Percentiles rank a stretch among this genome's conserved stretches.
phyloP scores from a whole-genome alignment of 164 flowering plant genomes.

The Dillenia turbinata region DNA sequence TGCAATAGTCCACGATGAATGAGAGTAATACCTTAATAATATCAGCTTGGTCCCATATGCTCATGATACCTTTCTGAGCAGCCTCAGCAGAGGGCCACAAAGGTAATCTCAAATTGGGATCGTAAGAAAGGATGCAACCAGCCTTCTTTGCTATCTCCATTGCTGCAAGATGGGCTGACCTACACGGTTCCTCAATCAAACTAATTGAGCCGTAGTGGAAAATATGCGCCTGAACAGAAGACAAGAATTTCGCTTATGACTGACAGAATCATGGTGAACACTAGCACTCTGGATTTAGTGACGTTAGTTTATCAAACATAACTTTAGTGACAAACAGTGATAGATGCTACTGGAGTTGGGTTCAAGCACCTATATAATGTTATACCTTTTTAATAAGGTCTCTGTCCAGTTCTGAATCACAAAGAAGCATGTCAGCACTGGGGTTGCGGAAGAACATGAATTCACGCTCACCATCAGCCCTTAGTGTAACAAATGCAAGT shows the following conservation, averaged over 20 bases:
- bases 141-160: slow-evolving; percentile 55
- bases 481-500: slow-evolving; percentile 64
- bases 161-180: slow-evolving; percentile 66
- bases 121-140: slow-evolving; percentile 68
- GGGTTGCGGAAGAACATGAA: slow-evolving; percentile 80
- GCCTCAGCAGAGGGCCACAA: slow-evolving; percentile 78
- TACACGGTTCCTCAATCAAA: slow-evolving; percentile 75
- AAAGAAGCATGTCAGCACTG: slow-evolving; percentile 80
- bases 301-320: too few relatives aligned
- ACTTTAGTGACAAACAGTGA: too few relatives aligned
- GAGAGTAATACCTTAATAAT: slow-evolving; percentile 50
- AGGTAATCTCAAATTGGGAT: slow-evolving; percentile 70
- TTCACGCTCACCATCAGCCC: slow-evolving; percentile 79
- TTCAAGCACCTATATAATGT: too few relatives aligned
- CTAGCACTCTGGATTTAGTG: too few relatives aligned
- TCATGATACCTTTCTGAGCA: slow-evolving; percentile 61
- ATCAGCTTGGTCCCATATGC: slow-evolving; percentile 75
- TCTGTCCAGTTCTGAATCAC: slow-evolving; percentile 59
- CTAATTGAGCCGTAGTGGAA: slow-evolving; percentile 84
- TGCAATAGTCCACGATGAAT: not conserved
- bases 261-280: too few relatives aligned
- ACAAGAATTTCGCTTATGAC: too few relatives aligned
- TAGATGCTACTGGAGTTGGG: too few relatives aligned
- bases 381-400: slow-evolving; percentile 48
- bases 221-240: slow-evolving; percentile 41